phyloP scores from a whole-genome alignment of 2,329 filamentous ascomycete genomes.

The Endocalyx cinctus region DNA sequence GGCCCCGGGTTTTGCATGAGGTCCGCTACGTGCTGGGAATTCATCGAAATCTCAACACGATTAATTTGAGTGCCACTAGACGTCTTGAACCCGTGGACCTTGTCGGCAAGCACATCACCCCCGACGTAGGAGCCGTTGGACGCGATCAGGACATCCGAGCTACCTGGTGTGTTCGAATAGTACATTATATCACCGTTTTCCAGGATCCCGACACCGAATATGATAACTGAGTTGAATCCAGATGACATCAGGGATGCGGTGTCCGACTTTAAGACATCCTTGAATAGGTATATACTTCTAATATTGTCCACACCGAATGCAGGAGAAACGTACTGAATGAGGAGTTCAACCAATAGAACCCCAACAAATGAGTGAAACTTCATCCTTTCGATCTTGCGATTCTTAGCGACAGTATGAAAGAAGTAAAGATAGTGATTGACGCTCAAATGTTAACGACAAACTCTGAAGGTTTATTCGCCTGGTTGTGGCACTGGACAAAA shows the following conservation, averaged over 20 bases:
- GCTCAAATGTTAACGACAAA: no score
- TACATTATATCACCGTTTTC: conserved; percentile 40
- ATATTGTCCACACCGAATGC: no score
- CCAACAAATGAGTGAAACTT: conserved; percentile 6
- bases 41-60: conserved; percentile 40
- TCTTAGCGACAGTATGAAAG: no score
- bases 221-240: conserved; percentile 38
- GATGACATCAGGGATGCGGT: conserved; percentile 35
- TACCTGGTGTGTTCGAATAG: conserved; percentile 37
- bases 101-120: conserved; percentile 42
- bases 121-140: conserved; percentile 41
- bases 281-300: conserved; percentile 34
- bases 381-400: conserved; percentile 5
- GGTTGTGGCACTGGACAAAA: no score
- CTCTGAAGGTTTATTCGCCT: no score
- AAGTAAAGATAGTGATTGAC: no score
- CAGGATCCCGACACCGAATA: conserved; percentile 39
- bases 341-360: conserved; percentile 13
- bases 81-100: conserved; percentile 38
- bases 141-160: conserved; percentile 31
- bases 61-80: conserved; percentile 26
- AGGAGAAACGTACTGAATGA: conserved; percentile 9
- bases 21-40: conserved; percentile 35
- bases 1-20: conserved; percentile 32
- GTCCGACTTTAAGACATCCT: conserved; percentile 41